Percentiles rank a stretch among this genome's conserved stretches.
Evolutionary conservation across 768 basidiomycete species (phyloP).

Genomic region (Termitomyces sp.): DNA sequence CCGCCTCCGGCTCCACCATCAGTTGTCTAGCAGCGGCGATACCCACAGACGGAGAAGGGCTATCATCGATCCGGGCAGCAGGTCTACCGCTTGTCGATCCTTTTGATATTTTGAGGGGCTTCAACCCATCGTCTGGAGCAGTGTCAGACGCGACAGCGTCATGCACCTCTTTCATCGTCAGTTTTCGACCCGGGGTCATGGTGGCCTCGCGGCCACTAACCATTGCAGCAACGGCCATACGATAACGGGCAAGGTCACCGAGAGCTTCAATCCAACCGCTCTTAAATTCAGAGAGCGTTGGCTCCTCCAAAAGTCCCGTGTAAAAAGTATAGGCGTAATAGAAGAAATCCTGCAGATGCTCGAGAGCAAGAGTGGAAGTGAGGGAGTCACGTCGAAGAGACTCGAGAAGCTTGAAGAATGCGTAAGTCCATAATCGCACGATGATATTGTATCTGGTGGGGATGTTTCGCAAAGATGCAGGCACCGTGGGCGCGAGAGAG

Average conservation of each 20-base stretch:
- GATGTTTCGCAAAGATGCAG: slow-evolving; percentile 84
- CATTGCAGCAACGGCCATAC: slow-evolving; percentile 94
- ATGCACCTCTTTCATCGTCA: slow-evolving; percentile 58
- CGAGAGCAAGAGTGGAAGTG: slow-evolving; percentile 66
- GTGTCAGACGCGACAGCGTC: slow-evolving; percentile 34
- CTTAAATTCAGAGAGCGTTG: slow-evolving; percentile 63
- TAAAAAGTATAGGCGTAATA: slow-evolving; percentile 96
- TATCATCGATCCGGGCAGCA: slow-evolving; percentile 59
- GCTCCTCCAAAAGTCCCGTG: slow-evolving; percentile 84
- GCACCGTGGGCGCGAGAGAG: slow-evolving; percentile 82
- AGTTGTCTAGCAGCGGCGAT: slow-evolving; percentile 75
- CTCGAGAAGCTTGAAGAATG: slow-evolving; percentile 88
- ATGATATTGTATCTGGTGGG: slow-evolving; percentile 96
- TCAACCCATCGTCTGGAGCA: slow-evolving; percentile 9
- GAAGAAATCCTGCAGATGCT: slow-evolving; percentile 92
- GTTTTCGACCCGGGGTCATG: slow-evolving; percentile 28
- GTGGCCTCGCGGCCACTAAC: slow-evolving; percentile 45
- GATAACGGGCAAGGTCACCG: slow-evolving; percentile 92
- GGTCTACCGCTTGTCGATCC: slow-evolving; percentile 44
- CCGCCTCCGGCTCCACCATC: slow-evolving; percentile 88
- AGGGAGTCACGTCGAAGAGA: slow-evolving; percentile 84
- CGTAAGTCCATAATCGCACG: slow-evolving; percentile 87
- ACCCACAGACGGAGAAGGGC: slow-evolving; percentile 78
- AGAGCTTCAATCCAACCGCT: slow-evolving; percentile 94
- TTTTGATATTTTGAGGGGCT: slow-evolving; percentile 9